Base-by-base conservation (phyloP, 2,329 filamentous ascomycete species). In the Colletotrichum chrysophilum region DNA sequence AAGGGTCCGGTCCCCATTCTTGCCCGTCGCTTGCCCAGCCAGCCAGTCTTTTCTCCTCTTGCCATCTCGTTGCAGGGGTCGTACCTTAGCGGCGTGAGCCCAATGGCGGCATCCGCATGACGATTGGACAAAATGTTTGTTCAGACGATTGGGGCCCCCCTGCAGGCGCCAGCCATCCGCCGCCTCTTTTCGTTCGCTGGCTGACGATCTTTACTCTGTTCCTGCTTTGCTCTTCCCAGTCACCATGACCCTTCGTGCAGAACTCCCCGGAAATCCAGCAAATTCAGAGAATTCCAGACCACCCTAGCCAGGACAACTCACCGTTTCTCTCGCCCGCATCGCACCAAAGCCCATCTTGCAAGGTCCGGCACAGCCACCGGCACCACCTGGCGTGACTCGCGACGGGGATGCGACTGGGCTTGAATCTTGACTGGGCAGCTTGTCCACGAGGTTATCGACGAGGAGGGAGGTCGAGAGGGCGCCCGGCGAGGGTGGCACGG, bases 171-270 rank as follows among this genome's bases (percentile, higher is more conserved):
- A 76, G 74, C 74, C 74, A 75, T 70, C 43, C 66, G 52, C 34
- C 66, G 60, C 60, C 66, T 76, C 66, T 70, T 62, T 56, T 67
- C 43, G 62, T 55, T 65, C 34, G 70, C 58, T 74, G 64, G 58
- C 74, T 70, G 74, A 56, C 52, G 71, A 76, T 75, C 74, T 76
- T 74, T 76, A 34, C 74, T 73, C 61, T 66, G 74, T 76, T 76
- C 74, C 74, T 76, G 71, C 71, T 61, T 76, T 70, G 60, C 36
- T 70, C 34, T 66, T 24, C 74, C 70, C 65, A 69, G 65, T 76
- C 70, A 32, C 66, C 66, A 43, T 70, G 70, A 76, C 74, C 74
- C 74, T 76, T 75, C 60, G 74, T 76, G 74, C 74, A 75, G 74
- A 60, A 60, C 64, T 56, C 62, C 52, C 58, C 65, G 30, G 32